These are phyloP conservation scores for Candida michaelii DNA, from an alignment of 805 yeast genomes.

Conservation along the genomic window DNA sequence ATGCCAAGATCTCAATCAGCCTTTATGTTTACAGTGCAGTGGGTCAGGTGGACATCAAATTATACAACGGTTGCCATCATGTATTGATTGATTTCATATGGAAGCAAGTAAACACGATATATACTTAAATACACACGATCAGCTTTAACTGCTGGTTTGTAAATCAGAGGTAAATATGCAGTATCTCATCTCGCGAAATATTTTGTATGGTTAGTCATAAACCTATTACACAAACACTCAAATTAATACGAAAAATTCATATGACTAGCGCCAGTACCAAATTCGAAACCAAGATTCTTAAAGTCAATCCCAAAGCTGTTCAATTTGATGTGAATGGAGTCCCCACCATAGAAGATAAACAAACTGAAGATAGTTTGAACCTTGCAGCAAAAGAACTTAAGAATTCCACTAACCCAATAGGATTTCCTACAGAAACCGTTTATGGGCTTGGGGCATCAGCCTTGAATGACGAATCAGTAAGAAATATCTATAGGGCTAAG, in stretches of 20 bases:
- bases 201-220: conserved; percentile 5
- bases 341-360: conserved; percentile 51
- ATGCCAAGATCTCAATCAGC: too few relatives aligned
- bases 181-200: conserved; percentile 5
- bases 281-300: conserved; percentile 41
- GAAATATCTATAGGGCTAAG: conserved; percentile 79
- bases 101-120: too few relatives aligned
- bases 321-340: conserved; percentile 44
- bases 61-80: too few relatives aligned
- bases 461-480: conserved; percentile 67
- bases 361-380: conserved; percentile 49
- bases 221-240: background rate
- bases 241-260: background rate
- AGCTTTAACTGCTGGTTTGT: too few relatives aligned
- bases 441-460: conserved; percentile 95
- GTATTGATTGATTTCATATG: too few relatives aligned
- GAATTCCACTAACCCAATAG: conserved; percentile 62
- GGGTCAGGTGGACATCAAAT: too few relatives aligned
- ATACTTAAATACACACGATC: too few relatives aligned
- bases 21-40: too few relatives aligned
- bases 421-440: conserved; percentile 96
- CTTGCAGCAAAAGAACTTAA: conserved; percentile 60
- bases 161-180: too few relatives aligned
- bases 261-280: background rate
- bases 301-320: conserved; percentile 55